phyloP scores from a whole-genome alignment of 768 basidiomycete species.

The Amanita pallidorosea region DNA sequence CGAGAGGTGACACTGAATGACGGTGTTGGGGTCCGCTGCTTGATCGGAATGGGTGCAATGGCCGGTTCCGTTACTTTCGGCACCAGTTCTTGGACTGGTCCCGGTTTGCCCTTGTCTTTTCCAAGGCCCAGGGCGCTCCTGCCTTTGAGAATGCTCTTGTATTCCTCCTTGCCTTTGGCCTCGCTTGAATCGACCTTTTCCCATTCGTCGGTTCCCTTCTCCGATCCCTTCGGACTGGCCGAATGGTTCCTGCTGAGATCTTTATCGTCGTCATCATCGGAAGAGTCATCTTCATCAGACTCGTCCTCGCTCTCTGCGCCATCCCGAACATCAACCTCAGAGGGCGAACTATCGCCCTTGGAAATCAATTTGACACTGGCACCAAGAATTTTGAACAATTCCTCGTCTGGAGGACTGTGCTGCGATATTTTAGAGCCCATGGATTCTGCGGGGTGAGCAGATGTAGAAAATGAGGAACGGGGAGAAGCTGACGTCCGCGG shows the following conservation, averaged over 20 bases:
- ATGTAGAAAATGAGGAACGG: background rate
- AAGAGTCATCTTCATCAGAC: conserved; percentile 10
- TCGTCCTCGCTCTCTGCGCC: conserved; percentile 16
- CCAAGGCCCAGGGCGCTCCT: conserved; percentile 8
- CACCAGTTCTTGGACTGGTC: background rate
- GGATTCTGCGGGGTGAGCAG: background rate
- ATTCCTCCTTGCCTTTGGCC: conserved; percentile 5
- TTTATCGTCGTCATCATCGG: conserved; percentile 1
- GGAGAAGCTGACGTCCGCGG: background rate
- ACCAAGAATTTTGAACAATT: conserved; percentile 31
- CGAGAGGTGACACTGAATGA: conserved; percentile 56
- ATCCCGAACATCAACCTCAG: conserved; percentile 11
- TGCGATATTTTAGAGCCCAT: conserved; percentile 3
- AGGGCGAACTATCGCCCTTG: conserved; percentile 21
- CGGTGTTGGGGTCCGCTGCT: conserved; percentile 40
- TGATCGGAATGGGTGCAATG: conserved; percentile 49
- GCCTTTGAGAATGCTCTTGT: conserved; percentile 1
- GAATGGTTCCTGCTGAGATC: background rate
- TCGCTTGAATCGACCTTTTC: conserved; percentile 4
- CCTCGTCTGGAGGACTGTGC: conserved; percentile 27
- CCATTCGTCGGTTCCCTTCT: conserved; percentile 5
- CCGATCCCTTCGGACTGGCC: background rate
- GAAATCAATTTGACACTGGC: conserved; percentile 31
- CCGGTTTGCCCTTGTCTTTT: conserved; percentile 6
- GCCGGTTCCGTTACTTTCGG: conserved; percentile 2